Evolutionary conservation across 768 basidiomycete genomes (phyloP), one percentile per base, ranked within the genome.

Genomic region (Naganishia antarctica): DNA sequence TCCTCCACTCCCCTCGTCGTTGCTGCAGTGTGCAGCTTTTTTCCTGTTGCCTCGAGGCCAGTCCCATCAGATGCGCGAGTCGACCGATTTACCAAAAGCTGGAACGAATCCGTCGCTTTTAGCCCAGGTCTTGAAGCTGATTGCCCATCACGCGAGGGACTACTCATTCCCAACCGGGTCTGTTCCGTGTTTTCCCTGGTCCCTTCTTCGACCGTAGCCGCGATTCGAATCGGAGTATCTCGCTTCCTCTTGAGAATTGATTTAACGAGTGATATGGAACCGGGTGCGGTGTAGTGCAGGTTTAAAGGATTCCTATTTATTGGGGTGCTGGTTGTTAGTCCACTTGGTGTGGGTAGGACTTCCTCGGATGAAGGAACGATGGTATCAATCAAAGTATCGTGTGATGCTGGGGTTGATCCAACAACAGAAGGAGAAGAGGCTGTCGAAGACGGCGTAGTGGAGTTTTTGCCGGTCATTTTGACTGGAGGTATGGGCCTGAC

Each of bases 111-210:
- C 37, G 68, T 44, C 4, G 70, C 67, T 48, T 72, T 29, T 7
- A 75, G 45, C 34, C 45, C 63, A 0, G 73, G 73, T 61, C 75
- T 62, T 40, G 40, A 23, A 18, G 12, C 32, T 28, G 43, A 8
- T 18, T n/a, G 18, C 4, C 37, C 57, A 3, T 43, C 57, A 12
- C 29, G 25, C 40, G 57, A 26, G 26, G 25, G 43, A 43, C 69
- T 71, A 13, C 70, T 72, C 41, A 63, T 67, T n/a, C 74, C 69
- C 37, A 70, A 48, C 25, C 75, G 53, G 7, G 74, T 71, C 9
- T 71, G 64, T 58, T 76, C 75, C 51, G 75, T 73, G 61, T 76
- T 76, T 40, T 70, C 66, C 49, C 70, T 45, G 13, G 73, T 75
- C 4, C 74, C 75, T 68, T 74, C 72, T 37, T 75, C 74, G 2